These are phyloP conservation scores for Pyropia yezoensis DNA, from an alignment of 23 red algal species.

Conservation along the genomic window DNA sequence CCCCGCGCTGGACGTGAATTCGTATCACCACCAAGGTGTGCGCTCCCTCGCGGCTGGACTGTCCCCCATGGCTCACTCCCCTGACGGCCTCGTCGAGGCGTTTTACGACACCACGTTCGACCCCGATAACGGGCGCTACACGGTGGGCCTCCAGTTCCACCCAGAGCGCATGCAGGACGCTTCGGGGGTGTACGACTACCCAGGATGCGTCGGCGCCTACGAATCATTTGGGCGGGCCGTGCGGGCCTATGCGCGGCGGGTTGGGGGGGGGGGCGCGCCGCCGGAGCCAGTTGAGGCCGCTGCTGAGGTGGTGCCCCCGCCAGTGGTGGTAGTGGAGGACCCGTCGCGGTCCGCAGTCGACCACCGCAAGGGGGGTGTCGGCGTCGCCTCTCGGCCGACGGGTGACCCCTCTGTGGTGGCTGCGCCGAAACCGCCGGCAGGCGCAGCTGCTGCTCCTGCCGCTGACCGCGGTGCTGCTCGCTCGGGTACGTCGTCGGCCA, in stretches of 20 bases:
- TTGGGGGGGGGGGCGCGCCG: no score
- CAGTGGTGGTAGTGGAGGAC: no score
- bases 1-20: constrained; percentile 53
- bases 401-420: no score
- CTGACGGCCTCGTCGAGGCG: constrained; percentile 84
- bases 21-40: constrained; percentile 92
- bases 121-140: constrained; percentile 38
- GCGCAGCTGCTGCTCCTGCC: no score
- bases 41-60: constrained; percentile 50
- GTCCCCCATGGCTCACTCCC: constrained; percentile 60
- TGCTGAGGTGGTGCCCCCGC: no score
- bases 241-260: not conserved
- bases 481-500: no score
- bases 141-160: constrained; percentile 95
- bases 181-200: constrained; percentile 44
- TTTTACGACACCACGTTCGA: constrained; percentile 70
- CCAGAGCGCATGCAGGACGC: constrained; percentile 88
- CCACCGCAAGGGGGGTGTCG: no score
- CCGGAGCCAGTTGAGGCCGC: no score
- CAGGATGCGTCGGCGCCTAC: constrained; percentile 50
- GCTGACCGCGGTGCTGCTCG: no score
- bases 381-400: no score
- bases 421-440: no score
- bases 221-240: constrained; percentile 40
- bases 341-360: no score